These are phyloP conservation scores for Steccherinum ochraceum DNA, from an alignment of 768 basidiomycete genomes.

Conservation along the genomic window DNA sequence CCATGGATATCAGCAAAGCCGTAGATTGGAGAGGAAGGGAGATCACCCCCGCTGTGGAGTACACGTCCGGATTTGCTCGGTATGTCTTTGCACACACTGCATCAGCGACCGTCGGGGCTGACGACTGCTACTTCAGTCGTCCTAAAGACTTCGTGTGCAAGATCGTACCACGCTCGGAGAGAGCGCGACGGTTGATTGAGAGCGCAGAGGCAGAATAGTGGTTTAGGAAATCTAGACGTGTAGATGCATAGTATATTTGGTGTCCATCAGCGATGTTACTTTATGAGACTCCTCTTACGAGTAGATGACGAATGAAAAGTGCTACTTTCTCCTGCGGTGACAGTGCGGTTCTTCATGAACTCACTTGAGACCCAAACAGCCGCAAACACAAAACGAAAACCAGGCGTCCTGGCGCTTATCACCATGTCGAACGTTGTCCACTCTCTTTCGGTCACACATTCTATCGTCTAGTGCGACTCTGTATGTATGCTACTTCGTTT, in stretches of 20 bases:
- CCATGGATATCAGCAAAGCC: constrained; percentile 23
- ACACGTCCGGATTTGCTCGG: constrained; percentile 20
- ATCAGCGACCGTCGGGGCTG: not conserved
- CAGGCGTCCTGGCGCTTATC: too few species aligned
- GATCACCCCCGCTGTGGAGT: constrained; percentile 20
- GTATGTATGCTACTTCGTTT: too few species aligned
- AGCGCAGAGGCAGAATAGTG: not conserved
- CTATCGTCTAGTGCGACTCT: too few species aligned
- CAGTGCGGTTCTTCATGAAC: too few species aligned
- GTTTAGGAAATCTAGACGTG: not conserved
- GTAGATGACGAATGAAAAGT: too few species aligned
- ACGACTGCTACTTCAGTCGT: not conserved
- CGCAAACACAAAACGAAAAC: not conserved
- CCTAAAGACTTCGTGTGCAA: not conserved
- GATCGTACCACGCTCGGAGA: not conserved
- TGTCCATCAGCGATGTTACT: too few species aligned
- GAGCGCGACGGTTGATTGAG: not conserved
- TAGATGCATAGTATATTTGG: not conserved
- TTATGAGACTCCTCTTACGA: too few species aligned
- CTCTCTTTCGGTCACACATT: too few species aligned
- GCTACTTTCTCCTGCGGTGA: too few species aligned
- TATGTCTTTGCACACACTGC: constrained; percentile 8
- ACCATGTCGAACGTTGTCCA: too few species aligned
- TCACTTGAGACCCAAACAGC: not conserved
- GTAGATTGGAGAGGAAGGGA: constrained; percentile 22